Evolutionary conservation across 2,329 filamentous ascomycete species (phyloP).

Genomic region (Arthrocladium fulminans): DNA sequence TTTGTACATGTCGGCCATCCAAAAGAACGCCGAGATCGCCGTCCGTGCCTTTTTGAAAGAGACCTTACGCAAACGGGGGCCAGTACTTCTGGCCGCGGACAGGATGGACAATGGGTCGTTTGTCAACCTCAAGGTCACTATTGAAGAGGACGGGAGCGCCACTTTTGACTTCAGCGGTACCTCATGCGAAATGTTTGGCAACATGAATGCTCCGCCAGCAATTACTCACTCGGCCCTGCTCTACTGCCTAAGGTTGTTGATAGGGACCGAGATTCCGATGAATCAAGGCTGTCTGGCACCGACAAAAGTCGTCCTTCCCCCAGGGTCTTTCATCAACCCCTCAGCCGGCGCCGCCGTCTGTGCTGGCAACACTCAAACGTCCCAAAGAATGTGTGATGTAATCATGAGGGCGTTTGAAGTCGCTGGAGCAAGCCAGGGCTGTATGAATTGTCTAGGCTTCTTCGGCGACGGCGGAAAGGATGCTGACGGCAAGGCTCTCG

Average conservation of each 20-base stretch:
- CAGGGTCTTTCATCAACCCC: constrained; percentile 61
- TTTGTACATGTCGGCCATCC: constrained; percentile 75
- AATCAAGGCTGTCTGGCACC: constrained; percentile 78
- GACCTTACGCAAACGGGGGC: constrained; percentile 60
- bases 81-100: constrained; percentile 62
- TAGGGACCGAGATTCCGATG: constrained; percentile 71
- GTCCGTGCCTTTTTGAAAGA: constrained; percentile 65
- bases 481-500: constrained; percentile 22
- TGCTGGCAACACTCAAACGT: constrained; percentile 71
- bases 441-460: no score
- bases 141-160: constrained; percentile 65
- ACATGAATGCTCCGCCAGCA: constrained; percentile 72
- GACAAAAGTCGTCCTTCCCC: constrained; percentile 65
- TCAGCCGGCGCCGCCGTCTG: constrained; percentile 73
- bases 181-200: constrained; percentile 68
- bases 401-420: no score
- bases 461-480: no score
- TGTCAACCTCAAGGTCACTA: constrained; percentile 65
- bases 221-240: constrained; percentile 79
- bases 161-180: constrained; percentile 72
- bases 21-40: constrained; percentile 67
- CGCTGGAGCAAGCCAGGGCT: no score
- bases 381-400: no score
- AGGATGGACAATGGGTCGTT: constrained; percentile 83
- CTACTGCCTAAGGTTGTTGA: constrained; percentile 72